Evolutionary conservation across 257 asterid genomes (phyloP).

Genomic region (Eucommia ulmoides): DNA sequence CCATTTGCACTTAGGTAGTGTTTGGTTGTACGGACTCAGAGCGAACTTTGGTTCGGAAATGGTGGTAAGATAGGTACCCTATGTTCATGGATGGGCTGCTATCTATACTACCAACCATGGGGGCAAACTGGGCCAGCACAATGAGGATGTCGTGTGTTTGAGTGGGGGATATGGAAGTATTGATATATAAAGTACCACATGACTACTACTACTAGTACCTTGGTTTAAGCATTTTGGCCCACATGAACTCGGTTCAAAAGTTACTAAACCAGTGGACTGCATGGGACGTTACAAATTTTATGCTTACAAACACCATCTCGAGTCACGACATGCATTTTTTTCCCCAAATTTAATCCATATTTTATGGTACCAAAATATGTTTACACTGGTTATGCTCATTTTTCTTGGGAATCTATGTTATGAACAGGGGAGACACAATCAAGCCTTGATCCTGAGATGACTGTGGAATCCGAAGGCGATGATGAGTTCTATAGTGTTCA

Average conservation of each 20-base stretch:
- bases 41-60: no score
- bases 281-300: no score
- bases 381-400: neutral
- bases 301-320: neutral
- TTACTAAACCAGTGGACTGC: no score
- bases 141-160: neutral
- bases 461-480: conserved; percentile 66
- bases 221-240: no score
- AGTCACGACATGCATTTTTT: neutral
- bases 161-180: neutral
- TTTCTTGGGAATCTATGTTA: conserved; percentile 4
- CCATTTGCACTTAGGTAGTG: no score
- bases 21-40: no score
- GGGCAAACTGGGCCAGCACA: no score
- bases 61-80: no score
- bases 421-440: conserved; percentile 58
- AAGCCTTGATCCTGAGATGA: conserved; percentile 69
- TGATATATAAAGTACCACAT: neutral
- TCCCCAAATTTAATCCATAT: neutral
- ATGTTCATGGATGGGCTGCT: no score
- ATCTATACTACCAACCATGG: no score
- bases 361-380: neutral
- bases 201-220: neutral
- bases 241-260: no score
- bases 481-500: conserved; percentile 86